These are phyloP conservation scores for Russula lepida DNA, from an alignment of 768 basidiomycete genomes.

Conservation along the genomic window DNA sequence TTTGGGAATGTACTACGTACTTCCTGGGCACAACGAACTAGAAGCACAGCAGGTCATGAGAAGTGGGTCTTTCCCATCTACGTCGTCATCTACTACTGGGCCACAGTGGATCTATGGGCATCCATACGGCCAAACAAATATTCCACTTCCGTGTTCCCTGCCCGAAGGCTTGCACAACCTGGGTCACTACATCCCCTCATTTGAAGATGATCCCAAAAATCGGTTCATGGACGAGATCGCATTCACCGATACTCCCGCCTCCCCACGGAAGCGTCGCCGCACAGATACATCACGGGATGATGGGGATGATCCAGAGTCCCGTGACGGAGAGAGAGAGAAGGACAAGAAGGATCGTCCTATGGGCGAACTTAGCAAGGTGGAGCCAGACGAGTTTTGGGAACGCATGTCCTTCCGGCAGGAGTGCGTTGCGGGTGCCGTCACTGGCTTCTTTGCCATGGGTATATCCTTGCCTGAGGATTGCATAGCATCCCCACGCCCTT, in stretches of 20 bases:
- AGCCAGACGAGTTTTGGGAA: conserved; percentile 88
- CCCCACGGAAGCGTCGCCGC: conserved; percentile 48
- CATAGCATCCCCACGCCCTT: conserved; percentile 10
- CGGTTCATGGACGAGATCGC: conserved; percentile 90
- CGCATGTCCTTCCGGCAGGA: conserved; percentile 95
- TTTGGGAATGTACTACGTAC: conserved; percentile 46
- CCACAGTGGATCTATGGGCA: conserved; percentile 68
- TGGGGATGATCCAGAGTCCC: conserved; percentile 2
- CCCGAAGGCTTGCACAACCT: conserved; percentile 37
- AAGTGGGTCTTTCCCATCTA: conserved; percentile 25
- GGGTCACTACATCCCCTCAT: conserved; percentile 75
- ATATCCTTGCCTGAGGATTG: conserved; percentile 30
- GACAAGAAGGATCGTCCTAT: conserved; percentile 25
- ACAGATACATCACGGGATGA: conserved; percentile 20
- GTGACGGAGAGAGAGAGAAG: conserved; percentile 22
- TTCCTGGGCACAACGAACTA: conserved; percentile 60
- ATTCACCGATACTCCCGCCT: conserved; percentile 50
- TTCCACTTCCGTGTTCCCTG: conserved; percentile 41
- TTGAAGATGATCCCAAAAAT: conserved; percentile 96
- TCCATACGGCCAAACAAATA: conserved; percentile 47
- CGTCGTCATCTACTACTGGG: conserved; percentile 12
- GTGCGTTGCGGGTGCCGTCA: conserved; percentile 82
- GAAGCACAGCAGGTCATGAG: conserved; percentile 59
- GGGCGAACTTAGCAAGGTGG: conserved; percentile 53
- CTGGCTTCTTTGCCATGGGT: conserved; percentile 82